Percentiles rank a stretch among this genome's conserved stretches.
Evolutionary conservation across 805 yeast genomes (phyloP).

Genomic region (Candida ponderosae): DNA sequence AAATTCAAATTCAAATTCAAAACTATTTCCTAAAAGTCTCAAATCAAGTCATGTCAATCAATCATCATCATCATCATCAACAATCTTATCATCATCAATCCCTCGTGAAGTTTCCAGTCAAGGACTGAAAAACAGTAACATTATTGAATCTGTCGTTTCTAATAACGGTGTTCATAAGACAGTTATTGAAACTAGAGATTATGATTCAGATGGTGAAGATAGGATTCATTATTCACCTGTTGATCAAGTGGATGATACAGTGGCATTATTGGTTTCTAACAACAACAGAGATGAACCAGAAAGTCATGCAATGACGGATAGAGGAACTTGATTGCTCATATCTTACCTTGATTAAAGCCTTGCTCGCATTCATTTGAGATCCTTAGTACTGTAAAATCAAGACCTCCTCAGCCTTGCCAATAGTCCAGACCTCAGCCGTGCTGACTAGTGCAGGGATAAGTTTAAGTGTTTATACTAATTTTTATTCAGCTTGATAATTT

Average conservation of each 20-base stretch:
- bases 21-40: background rate
- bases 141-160: slow-evolving; percentile 75
- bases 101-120: background rate
- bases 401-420: no score
- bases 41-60: background rate
- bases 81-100: background rate
- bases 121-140: slow-evolving; percentile 30
- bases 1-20: slow-evolving; percentile 4
- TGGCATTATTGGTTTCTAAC: slow-evolving; percentile 2
- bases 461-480: no score
- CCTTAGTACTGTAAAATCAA: no score
- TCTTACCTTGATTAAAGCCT: no score
- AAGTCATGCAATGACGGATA: background rate
- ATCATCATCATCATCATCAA: background rate
- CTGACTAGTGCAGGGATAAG: no score
- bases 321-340: no score
- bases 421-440: no score
- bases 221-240: background rate
- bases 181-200: slow-evolving; percentile 57
- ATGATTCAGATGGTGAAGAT: slow-evolving; percentile 34
- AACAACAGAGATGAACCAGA: no score
- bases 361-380: no score
- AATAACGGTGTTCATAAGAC: slow-evolving; percentile 82
- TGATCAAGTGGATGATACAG: slow-evolving; percentile 4
- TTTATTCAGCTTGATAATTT: no score